Evolutionary conservation across 2,329 filamentous ascomycete species (phyloP), one percentile per base, ranked within the genome.

Genomic region (Gnomoniopsis smithogilvyi): DNA sequence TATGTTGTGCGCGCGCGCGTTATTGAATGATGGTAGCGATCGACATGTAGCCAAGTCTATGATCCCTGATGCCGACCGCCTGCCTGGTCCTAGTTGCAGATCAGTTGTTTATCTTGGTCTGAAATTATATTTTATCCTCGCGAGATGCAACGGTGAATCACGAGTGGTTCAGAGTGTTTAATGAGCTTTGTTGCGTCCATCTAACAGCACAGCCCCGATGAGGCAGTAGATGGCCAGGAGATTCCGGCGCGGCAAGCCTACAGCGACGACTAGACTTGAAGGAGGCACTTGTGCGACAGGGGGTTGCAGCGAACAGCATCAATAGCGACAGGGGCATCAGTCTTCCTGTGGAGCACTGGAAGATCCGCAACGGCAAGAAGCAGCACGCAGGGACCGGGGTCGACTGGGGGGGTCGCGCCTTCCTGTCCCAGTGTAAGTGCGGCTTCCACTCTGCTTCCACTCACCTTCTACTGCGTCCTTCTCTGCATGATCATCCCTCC

Each of bases 211-310:
- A 41, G 12, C 4, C 38, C n/a, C 38, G 38, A 41, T 41, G 4
- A 41, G 38, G 38, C 38, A 41, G 38, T 41, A 41, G 38, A 41
- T 41, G 38, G 12, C 38, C 38, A 41, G 38, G 38, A 4, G 43
- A 43, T 55, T 55, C 53, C 53, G 33, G 45, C 47, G 45, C 43
- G 53, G 36, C 53, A 21, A 34, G 45, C n/a, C 26, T 26, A 38
- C 41, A 43, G 53, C 34, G 21, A 43, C 43, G 3, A 41, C 53
- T 38, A 48, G 21, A 33, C 53, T n/a, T 2, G 45, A 24, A 49
- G 19, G 33, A 38, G 43, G 21, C 43, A 24, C n/a, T 22, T 15
- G 15, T 33, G 45, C 33, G 43, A 30, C 53, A 49, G 26, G 45
- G 19, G 53, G 26, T 19, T n/a, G 38, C 22, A 19, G 22, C 15